Evolutionary conservation across 169 alveolate genomes (phyloP), one percentile per base, ranked within the genome.

Genomic region (Eimeria tenella): DNA sequence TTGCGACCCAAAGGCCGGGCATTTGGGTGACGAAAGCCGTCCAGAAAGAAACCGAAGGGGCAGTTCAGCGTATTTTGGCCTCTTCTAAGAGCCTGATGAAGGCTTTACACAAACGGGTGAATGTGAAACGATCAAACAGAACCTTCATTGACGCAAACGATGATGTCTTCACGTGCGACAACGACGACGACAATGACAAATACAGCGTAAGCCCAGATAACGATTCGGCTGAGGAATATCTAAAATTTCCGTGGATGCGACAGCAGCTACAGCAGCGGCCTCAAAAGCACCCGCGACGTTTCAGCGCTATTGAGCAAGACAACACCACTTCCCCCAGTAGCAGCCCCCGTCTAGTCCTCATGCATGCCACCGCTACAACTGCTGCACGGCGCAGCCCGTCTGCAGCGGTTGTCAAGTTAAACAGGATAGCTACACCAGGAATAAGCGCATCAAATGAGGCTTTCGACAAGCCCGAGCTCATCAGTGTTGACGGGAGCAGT

Each of bases 401-500:
- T 74, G 84, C 63, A 42, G 1, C 60, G 6, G 21, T 11, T 10
- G 62, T 56, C 31, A 50, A 31, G 63, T 9, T 31, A 4, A 31
- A 19, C 19, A 49, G 83, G 19, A 50, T 7, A n/a, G 25, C 63
- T 3, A 4, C 79, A 70, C 15, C 79, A 7, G 52, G n/a, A 42
- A 70, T 52, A 8, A 15, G 15, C 15, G 79, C 5, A 52, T 70
- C 79, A 5, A 5, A 42, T 19, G 52, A 70, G n/a, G 1, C 52
- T 52, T 21, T 52, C 9, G 79, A 70, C 21, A 70, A 21, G 79
- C 58, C 53, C 23, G 21, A 70, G 0, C 42, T 81, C 50, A 81
- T 81, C 13, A 53, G 58, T 73, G 56, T 81, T 21, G 74, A 23
- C 56, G 74, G 62, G 23, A 71, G 82, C 89, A 81, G 89, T 63